phyloP scores from a whole-genome alignment of 331 rosid genomes.

The Arachis monticola region DNA sequence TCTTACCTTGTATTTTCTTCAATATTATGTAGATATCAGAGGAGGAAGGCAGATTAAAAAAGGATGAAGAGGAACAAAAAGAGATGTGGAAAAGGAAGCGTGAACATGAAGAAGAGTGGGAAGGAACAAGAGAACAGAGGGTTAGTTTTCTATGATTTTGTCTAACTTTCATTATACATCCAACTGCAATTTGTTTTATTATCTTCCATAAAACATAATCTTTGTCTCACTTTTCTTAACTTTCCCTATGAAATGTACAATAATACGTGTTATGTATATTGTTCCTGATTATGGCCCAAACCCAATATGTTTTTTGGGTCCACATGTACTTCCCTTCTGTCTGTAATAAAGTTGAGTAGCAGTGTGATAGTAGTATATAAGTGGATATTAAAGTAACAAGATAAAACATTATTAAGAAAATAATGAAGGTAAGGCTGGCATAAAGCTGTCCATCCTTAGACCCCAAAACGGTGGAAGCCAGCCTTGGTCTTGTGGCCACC shows the following conservation, averaged over 20 bases:
- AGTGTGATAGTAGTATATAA: slow-evolving; percentile 3
- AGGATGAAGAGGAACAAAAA: no score
- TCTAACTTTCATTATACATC: slow-evolving; percentile 1
- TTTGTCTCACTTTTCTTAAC: background rate
- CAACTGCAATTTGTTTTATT: slow-evolving; percentile 31
- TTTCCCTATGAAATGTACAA: slow-evolving; percentile 16
- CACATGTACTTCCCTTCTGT: background rate
- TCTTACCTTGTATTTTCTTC: slow-evolving; percentile 30
- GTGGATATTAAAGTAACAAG: slow-evolving; percentile 11
- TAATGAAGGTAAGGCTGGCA: background rate
- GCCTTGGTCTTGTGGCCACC: background rate
- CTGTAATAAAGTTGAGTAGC: background rate
- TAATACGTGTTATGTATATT: background rate
- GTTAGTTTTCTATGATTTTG: no score
- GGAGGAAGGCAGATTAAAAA: no score
- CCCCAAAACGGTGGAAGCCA: background rate
- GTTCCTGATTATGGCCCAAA: slow-evolving; percentile 15
- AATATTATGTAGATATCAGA: slow-evolving; percentile 5
- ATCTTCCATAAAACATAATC: background rate
- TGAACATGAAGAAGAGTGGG: no score
- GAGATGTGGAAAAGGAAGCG: no score
- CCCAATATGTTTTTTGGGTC: slow-evolving; percentile 13
- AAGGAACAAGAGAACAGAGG: no score
- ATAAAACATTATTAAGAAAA: background rate
- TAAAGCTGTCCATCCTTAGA: background rate